A percentile compares a stretch with the other conserved stretches of the same genome.
These are phyloP conservation scores for Coemansia sp. DNA, from an alignment of 371 early-diverging fungal species.

Conservation along the genomic window DNA sequence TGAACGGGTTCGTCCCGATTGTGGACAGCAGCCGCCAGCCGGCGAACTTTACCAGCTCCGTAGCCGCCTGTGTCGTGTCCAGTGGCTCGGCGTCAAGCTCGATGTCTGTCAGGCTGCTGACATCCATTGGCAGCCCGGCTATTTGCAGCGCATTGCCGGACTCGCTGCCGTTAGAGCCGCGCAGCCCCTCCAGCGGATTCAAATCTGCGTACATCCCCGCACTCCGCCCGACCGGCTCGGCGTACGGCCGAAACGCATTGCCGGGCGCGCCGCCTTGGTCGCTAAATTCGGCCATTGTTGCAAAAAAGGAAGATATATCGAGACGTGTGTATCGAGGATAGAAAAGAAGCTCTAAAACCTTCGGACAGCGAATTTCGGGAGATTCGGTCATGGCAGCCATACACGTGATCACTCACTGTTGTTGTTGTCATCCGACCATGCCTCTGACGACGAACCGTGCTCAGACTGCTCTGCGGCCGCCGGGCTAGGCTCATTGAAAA, in stretches of 20 bases:
- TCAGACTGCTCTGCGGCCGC: neutral
- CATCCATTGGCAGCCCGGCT: constrained; percentile 7
- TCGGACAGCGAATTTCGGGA: no score
- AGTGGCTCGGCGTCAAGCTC: constrained; percentile 16
- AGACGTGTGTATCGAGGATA: neutral
- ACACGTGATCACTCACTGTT: neutral
- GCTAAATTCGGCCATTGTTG: constrained; percentile 39
- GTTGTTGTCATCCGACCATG: neutral
- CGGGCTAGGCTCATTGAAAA: neutral
- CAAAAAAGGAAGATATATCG: neutral
- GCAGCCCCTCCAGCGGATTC: constrained; percentile 34
- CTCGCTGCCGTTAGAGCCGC: constrained; percentile 6
- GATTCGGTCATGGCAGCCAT: neutral
- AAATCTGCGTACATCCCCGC: constrained; percentile 28
- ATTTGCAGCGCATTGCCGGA: constrained; percentile 12
- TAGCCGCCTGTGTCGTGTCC: constrained; percentile 50
- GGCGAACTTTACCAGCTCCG: constrained; percentile 63
- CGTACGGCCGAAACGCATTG: constrained; percentile 43
- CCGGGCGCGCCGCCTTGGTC: constrained; percentile 12
- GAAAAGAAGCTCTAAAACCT: neutral
- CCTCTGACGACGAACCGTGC: neutral
- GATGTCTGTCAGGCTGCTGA: constrained; percentile 8
- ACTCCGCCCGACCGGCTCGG: constrained; percentile 19
- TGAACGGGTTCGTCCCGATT: constrained; percentile 71
- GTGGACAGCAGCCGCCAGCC: constrained; percentile 65